Conservation (phyloP, 805 yeast species). For the Kodamaea laetipori region DNA sequence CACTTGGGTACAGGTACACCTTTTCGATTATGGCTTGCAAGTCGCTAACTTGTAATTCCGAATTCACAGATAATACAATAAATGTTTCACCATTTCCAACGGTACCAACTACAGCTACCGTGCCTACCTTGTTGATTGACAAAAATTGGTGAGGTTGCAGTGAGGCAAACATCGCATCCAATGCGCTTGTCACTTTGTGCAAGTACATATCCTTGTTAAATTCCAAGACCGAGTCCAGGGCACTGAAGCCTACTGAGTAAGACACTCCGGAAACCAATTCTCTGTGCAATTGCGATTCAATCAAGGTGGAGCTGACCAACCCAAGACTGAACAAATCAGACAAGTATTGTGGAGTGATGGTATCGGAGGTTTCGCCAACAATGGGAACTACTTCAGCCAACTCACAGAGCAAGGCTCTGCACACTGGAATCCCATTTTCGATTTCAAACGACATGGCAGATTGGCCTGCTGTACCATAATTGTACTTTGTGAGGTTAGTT, state of each 20-base stretch:
- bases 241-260: constrained; percentile 50
- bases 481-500: constrained; percentile 36
- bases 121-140: constrained; percentile 49
- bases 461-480: not conserved
- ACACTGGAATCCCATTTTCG: constrained; percentile 41
- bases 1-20: constrained; percentile 21
- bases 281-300: constrained; percentile 53
- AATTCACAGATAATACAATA: constrained; percentile 35
- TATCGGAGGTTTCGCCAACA: constrained; percentile 48
- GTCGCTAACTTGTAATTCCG: constrained; percentile 17
- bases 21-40: constrained; percentile 16
- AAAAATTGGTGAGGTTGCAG: constrained; percentile 49
- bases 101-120: constrained; percentile 52
- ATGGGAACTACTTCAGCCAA: constrained; percentile 47
- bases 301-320: constrained; percentile 42
- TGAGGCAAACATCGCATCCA: constrained; percentile 50
- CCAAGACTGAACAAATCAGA: constrained; percentile 50
- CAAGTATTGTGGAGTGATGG: constrained; percentile 53
- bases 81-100: constrained; percentile 54
- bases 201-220: constrained; percentile 27
- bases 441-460: constrained; percentile 34
- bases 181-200: constrained; percentile 38
- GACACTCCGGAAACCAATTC: constrained; percentile 54
- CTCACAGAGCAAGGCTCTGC: constrained; percentile 41
- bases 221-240: constrained; percentile 22